These are phyloP conservation scores for Teunomyces gatunensis DNA, from an alignment of 805 yeast species.

Conservation along the genomic window DNA sequence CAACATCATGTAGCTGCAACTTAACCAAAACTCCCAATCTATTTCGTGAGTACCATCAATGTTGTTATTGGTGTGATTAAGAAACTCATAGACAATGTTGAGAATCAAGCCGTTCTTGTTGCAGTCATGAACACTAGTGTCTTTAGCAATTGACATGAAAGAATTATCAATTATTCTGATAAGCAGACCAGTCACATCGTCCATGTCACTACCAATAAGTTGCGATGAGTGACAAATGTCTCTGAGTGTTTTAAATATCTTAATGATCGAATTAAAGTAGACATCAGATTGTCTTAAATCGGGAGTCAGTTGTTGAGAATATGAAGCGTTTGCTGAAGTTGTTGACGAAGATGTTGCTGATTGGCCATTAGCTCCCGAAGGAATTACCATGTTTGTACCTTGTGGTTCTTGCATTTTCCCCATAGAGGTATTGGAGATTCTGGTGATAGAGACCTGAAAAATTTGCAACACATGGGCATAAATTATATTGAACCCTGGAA, in stretches of 20 bases:
- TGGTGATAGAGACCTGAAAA: slow-evolving; percentile 28
- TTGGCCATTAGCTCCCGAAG: slow-evolving; percentile 1
- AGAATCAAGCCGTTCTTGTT: slow-evolving; percentile 38
- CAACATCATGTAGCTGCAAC: slow-evolving; percentile 57
- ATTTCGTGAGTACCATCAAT: slow-evolving; percentile 25
- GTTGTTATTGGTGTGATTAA: slow-evolving; percentile 29
- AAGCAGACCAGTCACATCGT: slow-evolving; percentile 19
- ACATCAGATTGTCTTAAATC: slow-evolving; percentile 27
- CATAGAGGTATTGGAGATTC: slow-evolving; percentile 7
- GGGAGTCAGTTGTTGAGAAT: slow-evolving; percentile 12
- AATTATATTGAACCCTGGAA: slow-evolving; percentile 48
- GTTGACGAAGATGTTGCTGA: slow-evolving; percentile 3
- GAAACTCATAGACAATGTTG: slow-evolving; percentile 39
- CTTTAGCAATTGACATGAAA: slow-evolving; percentile 33
- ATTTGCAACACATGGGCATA: slow-evolving; percentile 48
- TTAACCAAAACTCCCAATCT: slow-evolving; percentile 79
- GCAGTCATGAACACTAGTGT: slow-evolving; percentile 36
- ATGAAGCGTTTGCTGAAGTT: slow-evolving; percentile 6
- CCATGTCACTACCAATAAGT: slow-evolving; percentile 14
- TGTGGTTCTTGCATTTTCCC: slow-evolving; percentile 8
- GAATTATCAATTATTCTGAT: slow-evolving; percentile 30
- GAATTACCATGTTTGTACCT: not conserved
- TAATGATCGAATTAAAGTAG: slow-evolving; percentile 38
- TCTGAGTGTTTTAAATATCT: slow-evolving; percentile 38
- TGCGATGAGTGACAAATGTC: slow-evolving; percentile 26